Conservation (phyloP, 2,329 filamentous ascomycete species). For the Fusarium subtropicale region DNA sequence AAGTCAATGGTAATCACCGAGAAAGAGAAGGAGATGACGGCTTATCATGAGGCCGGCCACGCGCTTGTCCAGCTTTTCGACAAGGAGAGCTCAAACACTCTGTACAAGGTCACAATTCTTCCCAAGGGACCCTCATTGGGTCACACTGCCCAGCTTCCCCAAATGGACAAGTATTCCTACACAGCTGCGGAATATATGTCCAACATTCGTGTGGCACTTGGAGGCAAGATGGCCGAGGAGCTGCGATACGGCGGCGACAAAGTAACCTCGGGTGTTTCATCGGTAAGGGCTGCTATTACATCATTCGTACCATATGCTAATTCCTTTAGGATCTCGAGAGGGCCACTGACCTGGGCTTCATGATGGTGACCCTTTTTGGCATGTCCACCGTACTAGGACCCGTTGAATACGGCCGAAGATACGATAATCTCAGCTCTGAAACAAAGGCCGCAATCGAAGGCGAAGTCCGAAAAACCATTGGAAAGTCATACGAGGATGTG, state of each 20-base stretch:
- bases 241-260: constrained; percentile 91
- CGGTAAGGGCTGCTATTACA: constrained; percentile 63
- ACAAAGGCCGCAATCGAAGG: constrained; percentile 88
- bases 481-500: constrained; percentile 83
- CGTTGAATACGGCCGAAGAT: constrained; percentile 85
- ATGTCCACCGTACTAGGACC: constrained; percentile 92
- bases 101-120: constrained; percentile 98
- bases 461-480: constrained; percentile 87
- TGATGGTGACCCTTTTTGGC: constrained; percentile 88
- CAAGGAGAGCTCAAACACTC: constrained; percentile 74
- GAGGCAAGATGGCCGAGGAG: constrained; percentile 91
- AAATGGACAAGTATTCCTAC: constrained; percentile 91
- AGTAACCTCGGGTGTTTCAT: constrained; percentile 88
- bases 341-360: constrained; percentile 85
- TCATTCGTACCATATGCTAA: constrained; percentile 40
- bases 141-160: constrained; percentile 86
- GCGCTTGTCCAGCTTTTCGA: constrained; percentile 89
- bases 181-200: constrained; percentile 87
- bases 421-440: constrained; percentile 83
- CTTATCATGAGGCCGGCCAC: constrained; percentile 96
- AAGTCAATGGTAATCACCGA: constrained; percentile 89
- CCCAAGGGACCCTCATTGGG: constrained; percentile 88
- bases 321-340: constrained; percentile 77
- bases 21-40: constrained; percentile 96
- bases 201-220: constrained; percentile 82